Percentiles rank a stretch among this genome's conserved stretches.
Evolutionary conservation across 2,329 filamentous ascomycete genomes (phyloP).

Genomic region (Alternaria dauci): DNA sequence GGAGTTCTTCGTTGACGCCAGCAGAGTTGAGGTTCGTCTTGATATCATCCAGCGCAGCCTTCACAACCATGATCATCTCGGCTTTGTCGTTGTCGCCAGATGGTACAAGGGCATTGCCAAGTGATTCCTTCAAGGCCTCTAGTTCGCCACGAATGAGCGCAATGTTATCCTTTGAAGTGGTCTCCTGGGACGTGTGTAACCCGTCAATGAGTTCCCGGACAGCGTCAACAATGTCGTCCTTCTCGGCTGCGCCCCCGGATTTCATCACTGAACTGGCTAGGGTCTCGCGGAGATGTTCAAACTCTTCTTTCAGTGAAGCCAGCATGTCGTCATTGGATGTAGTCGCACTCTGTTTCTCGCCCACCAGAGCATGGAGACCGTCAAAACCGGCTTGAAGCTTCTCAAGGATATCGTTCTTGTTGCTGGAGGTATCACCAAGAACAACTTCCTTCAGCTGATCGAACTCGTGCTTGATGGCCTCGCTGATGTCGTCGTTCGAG

Average conservation of each 20-base stretch:
- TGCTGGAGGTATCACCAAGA: slow-evolving; percentile 64
- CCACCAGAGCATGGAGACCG: slow-evolving; percentile 56
- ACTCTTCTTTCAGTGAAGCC: slow-evolving; percentile 64
- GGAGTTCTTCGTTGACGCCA: slow-evolving; percentile 58
- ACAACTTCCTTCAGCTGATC: slow-evolving; percentile 82
- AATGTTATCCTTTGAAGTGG: slow-evolving; percentile 53
- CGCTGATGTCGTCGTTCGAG: slow-evolving; percentile 61
- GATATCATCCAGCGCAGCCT: slow-evolving; percentile 50
- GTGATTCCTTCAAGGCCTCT: slow-evolving; percentile 54
- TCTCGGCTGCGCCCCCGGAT: slow-evolving; percentile 58
- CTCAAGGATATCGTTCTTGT: slow-evolving; percentile 70
- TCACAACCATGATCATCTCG: slow-evolving; percentile 53
- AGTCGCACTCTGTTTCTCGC: slow-evolving; percentile 38
- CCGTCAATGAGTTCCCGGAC: slow-evolving; percentile 62
- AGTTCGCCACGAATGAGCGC: slow-evolving; percentile 55
- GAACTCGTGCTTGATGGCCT: slow-evolving; percentile 81
- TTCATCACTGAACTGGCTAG: slow-evolving; percentile 62
- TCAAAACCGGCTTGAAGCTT: slow-evolving; percentile 64
- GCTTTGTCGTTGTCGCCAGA: slow-evolving; percentile 49
- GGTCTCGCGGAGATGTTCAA: slow-evolving; percentile 67
- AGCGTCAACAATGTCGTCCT: slow-evolving; percentile 75
- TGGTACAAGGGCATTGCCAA: slow-evolving; percentile 54
- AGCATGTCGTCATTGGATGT: slow-evolving; percentile 56
- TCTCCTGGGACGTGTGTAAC: slow-evolving; percentile 53
- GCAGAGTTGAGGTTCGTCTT: slow-evolving; percentile 37